phyloP scores from a whole-genome alignment of 371 early-diverging fungal genomes.

The Dichotomocladium elegans region DNA sequence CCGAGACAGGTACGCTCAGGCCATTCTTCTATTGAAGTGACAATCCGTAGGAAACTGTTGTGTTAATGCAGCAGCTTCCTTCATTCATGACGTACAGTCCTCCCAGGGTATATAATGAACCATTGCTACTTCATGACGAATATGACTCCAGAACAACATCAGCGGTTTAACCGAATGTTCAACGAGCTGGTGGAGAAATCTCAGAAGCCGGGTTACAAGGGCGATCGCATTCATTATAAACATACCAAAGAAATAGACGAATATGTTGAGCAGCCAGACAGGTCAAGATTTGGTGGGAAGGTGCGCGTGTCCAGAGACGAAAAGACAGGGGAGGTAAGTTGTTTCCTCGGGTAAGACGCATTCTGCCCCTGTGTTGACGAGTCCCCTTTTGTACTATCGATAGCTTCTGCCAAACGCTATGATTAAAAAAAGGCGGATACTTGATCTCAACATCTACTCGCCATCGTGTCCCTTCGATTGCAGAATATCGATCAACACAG shows the following conservation, averaged over 20 bases:
- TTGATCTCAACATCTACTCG: slow-evolving; percentile 67
- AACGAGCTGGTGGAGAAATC: slow-evolving; percentile 56
- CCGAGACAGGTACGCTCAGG: slow-evolving; percentile 59
- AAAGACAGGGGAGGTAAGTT: slow-evolving; percentile 42
- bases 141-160: slow-evolving; percentile 69
- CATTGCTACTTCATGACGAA: slow-evolving; percentile 72
- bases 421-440: slow-evolving; percentile 62
- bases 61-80: background rate
- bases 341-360: background rate
- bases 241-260: slow-evolving; percentile 70
- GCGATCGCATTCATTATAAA: slow-evolving; percentile 53
- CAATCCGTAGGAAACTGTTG: background rate
- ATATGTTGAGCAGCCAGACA: slow-evolving; percentile 39
- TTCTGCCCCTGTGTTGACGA: background rate
- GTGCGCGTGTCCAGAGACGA: slow-evolving; percentile 66
- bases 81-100: slow-evolving; percentile 14
- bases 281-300: slow-evolving; percentile 22
- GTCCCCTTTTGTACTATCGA: background rate
- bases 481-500: slow-evolving; percentile 70
- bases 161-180: slow-evolving; percentile 59
- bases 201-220: slow-evolving; percentile 42
- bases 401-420: slow-evolving; percentile 57
- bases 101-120: slow-evolving; percentile 29
- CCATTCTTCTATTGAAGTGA: too few species aligned
- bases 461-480: slow-evolving; percentile 69